Base-by-base conservation (phyloP, 192 early-diverging fungal genomes). In the Linnemannia exigua region DNA sequence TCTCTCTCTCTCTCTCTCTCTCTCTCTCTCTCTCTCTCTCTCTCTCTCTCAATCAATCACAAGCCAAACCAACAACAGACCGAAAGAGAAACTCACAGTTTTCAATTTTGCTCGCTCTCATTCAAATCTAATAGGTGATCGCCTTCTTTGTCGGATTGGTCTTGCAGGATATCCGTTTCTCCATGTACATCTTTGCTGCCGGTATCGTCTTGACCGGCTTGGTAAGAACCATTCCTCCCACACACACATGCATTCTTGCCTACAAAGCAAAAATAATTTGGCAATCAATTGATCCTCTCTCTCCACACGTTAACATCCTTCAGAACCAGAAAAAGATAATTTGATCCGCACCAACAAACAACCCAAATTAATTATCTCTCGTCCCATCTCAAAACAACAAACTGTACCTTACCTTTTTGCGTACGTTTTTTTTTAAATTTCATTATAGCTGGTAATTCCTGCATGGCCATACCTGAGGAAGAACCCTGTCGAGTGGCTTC, bases 401-500 rank as follows among this genome's bases (percentile, higher is more conserved):
- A n/a, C n/a, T n/a, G n/a, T n/a, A n/a, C n/a, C n/a, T n/a, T n/a
- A n/a, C n/a, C n/a, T n/a, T n/a, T n/a, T 50, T 28, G 22, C 37
- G 2, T 44, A 9, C 46, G 19, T 5, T 33, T 19, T 20, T 31
- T 69, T 5, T 7, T 28, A 16, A 52, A 0, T 12, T 31, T 58
- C n/a, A n/a, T 66, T 22, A 1, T 77, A 86, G 84, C 74, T 80
- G 46, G 79, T 86, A 12, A 70, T 86, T 25, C 84, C 84, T 25
- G 84, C 84, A 19, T 86, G 84, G 84, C 79, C 84, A 41, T 86
- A 80, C 61, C 75, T 86, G 33, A 86, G 69, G 17, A 76, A 48
- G 50, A 76, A 80, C 58, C 75, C 84, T 28, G 63, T 80, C 69
- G 63, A 76, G 25, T 86, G 84, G 84, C 78, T 86, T 17, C 84